Conservation (phyloP, 164 flowering plant genomes). For the Berberis vulgaris region DNA sequence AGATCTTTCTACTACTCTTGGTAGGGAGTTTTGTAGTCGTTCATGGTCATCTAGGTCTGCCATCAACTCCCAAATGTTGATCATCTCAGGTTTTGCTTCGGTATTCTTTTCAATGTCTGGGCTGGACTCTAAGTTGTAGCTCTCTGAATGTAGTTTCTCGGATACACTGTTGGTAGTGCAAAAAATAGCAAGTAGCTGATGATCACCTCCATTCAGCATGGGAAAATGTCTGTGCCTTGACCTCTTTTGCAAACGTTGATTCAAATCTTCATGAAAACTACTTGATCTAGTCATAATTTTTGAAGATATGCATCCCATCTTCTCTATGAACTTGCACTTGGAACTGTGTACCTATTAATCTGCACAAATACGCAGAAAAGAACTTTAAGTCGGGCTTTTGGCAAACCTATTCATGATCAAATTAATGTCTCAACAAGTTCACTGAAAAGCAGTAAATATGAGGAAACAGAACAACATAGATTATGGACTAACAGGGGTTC, state of each 20-base stretch:
- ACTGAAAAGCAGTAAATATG: too few species aligned
- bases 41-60: slow-evolving; percentile 14
- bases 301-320: slow-evolving; percentile 28
- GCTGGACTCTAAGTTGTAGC: not conserved
- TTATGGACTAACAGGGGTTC: too few species aligned
- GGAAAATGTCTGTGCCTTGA: slow-evolving; percentile 5
- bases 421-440: too few species aligned
- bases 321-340: too few species aligned
- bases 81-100: slow-evolving; percentile 3
- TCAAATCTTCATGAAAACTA: slow-evolving; percentile 20
- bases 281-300: slow-evolving; percentile 14
- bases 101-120: not conserved
- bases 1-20: not conserved
- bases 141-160: slow-evolving; percentile 5
- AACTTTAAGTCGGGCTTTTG: too few species aligned
- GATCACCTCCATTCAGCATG: slow-evolving; percentile 1
- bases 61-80: slow-evolving; percentile 24
- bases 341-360: too few species aligned
- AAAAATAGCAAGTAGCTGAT: slow-evolving; percentile 17
- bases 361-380: too few species aligned
- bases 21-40: not conserved
- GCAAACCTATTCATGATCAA: too few species aligned
- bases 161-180: slow-evolving; percentile 10
- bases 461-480: too few species aligned
- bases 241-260: slow-evolving; percentile 8